Base-by-base conservation (phyloP, 2,329 filamentous ascomycete genomes). In the Zalaria obscura region DNA sequence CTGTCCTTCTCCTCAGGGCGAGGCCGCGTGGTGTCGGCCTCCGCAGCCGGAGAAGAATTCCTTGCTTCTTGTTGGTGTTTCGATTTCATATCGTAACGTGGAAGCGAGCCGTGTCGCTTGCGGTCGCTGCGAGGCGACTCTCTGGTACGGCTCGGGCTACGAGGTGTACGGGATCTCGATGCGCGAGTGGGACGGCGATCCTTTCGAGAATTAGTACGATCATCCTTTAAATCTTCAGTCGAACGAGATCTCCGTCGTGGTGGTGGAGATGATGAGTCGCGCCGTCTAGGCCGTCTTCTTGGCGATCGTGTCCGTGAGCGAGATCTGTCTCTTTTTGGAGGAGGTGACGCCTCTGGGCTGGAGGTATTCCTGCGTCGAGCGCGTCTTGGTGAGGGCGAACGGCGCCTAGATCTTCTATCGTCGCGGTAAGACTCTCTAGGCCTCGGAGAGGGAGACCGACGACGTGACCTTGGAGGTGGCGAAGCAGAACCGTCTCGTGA, bases 261-360 rank as follows among this genome's bases (percentile, higher is more conserved):
- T 10, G 25, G 38, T 35, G 38, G 38, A n/a, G 37, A 31, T 26
- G 42, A 40, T 10, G 29, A 32, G 29, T 32, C 29, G n/a, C 29
- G 29, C 32, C 39, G 28, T 34, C 38, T 38, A 38, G 40, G 39
- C 35, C 37, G 40, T 38, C 42, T 27, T 27, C 28, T 29, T 39
- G 62, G 61, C 41, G 65, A 67, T 40, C 55, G 58, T 41, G 67
- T 67, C 38, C 54, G 56, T 28, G 41, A 43, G 27, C 41, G 45
- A 38, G 48, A 48, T 35, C 46, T 33, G 36, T 33, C 29, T 43
- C 40, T 48, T 11, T 42, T 46, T 29, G 41, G n/a, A 36, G 41
- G 41, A 10, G 41, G 41, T 27, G 49, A 35, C 26, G 35, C 34
- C 38, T 34, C 10, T 44, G 45, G 32, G 46, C 40, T 35, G 40